Percentiles rank a stretch among this genome's conserved stretches.
phyloP scores from a whole-genome alignment of 1,284 basidiomycete genomes.

The Pholiota adiposa region DNA sequence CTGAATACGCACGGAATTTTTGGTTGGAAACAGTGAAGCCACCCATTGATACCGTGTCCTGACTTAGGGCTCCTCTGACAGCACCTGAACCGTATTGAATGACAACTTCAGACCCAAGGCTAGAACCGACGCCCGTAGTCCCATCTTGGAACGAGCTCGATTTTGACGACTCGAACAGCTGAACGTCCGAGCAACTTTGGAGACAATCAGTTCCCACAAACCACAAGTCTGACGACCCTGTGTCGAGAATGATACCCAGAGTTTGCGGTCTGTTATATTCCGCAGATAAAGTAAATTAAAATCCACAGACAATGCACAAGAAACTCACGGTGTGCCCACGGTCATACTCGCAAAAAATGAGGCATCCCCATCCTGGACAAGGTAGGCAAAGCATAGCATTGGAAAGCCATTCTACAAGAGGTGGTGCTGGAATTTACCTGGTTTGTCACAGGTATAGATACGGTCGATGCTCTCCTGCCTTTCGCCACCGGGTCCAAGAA shows the following conservation, averaged over 20 bases:
- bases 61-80: slow-evolving; percentile 44
- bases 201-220: slow-evolving; percentile 53
- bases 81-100: slow-evolving; percentile 58
- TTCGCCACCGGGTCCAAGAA: slow-evolving; percentile 4
- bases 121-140: slow-evolving; percentile 2
- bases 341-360: slow-evolving; percentile 48
- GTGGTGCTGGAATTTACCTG: slow-evolving; percentile 36
- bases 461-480: slow-evolving; percentile 30
- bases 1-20: slow-evolving; percentile 44
- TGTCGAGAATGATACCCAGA: slow-evolving; percentile 51
- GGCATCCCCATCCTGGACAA: slow-evolving; percentile 40
- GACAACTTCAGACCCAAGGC: slow-evolving; percentile 14
- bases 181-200: slow-evolving; percentile 27
- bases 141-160: slow-evolving; percentile 44
- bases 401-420: slow-evolving; percentile 8
- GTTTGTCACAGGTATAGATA: slow-evolving; percentile 43
- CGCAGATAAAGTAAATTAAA: not conserved
- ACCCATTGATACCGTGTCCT: slow-evolving; percentile 55
- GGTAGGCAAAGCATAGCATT: not conserved
- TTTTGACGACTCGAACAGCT: slow-evolving; percentile 10
- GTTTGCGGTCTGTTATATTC: slow-evolving; percentile 9
- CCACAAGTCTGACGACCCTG: slow-evolving; percentile 84
- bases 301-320: not conserved
- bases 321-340: slow-evolving; percentile 55
- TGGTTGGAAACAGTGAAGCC: slow-evolving; percentile 52